Evolutionary conservation across 306 rosid genomes (phyloP).

Genomic region (Abrus pulchellus): DNA sequence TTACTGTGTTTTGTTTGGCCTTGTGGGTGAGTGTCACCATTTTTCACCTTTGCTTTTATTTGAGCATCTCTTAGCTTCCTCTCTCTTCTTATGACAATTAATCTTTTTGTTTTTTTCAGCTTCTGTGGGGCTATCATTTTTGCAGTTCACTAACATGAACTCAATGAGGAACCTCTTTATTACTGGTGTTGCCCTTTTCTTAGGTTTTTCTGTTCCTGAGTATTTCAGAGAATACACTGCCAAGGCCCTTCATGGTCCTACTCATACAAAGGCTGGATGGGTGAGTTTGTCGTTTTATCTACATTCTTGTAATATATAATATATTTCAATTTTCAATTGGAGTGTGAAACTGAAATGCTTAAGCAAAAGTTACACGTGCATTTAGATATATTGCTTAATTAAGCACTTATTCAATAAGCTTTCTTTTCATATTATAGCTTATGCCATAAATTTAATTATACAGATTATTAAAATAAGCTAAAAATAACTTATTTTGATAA

Average conservation of each 20-base stretch:
- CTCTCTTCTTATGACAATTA: conserved; percentile 29
- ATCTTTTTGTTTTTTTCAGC: conserved; percentile 60
- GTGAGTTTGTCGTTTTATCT: conserved; percentile 66
- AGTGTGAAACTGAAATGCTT: conserved; percentile 1
- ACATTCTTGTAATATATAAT: not conserved
- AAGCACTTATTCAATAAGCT: too few relatives aligned
- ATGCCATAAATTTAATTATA: too few relatives aligned
- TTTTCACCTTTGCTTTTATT: conserved; percentile 22
- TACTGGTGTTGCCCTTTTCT: conserved; percentile 83
- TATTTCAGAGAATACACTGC: conserved; percentile 88
- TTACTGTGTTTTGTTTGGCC: conserved; percentile 94
- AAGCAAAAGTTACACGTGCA: too few relatives aligned
- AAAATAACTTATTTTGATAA: too few relatives aligned
- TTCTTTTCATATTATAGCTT: too few relatives aligned
- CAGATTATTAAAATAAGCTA: too few relatives aligned
- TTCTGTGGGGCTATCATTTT: conserved; percentile 95
- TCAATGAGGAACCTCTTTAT: conserved; percentile 97
- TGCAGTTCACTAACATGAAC: conserved; percentile 99
- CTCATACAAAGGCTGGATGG: conserved; percentile 96
- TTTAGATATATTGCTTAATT: too few relatives aligned
- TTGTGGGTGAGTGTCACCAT: conserved; percentile 73
- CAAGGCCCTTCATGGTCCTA: conserved; percentile 90
- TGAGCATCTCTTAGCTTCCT: conserved; percentile 8
- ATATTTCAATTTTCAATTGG: conserved; percentile 26
- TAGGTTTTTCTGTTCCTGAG: conserved; percentile 91